Evolutionary conservation across 805 yeast species (phyloP).

Genomic region (Wickerhamiella parazyma): DNA sequence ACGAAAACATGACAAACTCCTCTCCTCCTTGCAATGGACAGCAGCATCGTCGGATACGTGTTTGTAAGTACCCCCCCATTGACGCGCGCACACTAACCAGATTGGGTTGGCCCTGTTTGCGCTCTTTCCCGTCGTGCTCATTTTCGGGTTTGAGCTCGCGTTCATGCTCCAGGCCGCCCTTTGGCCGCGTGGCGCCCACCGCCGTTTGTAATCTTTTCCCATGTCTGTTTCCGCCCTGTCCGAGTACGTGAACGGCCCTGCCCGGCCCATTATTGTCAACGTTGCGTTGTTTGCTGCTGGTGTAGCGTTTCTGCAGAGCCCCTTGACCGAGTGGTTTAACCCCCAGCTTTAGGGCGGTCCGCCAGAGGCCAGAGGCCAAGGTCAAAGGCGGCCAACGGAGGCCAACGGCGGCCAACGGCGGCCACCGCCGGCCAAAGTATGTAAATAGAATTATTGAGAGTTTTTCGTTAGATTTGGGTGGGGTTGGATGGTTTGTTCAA

Average conservation of each 20-base stretch:
- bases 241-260: conserved; percentile 18
- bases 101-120: conserved; percentile 29
- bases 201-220: neutral
- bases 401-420: too few species aligned
- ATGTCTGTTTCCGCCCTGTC: conserved; percentile 15
- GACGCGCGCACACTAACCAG: conserved; percentile 10
- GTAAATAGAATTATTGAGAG: too few species aligned
- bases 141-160: conserved; percentile 16
- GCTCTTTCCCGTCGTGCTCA: conserved; percentile 25
- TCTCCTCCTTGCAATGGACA: neutral
- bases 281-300: conserved; percentile 24
- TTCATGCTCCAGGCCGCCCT: conserved; percentile 10
- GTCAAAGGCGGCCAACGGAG: too few species aligned
- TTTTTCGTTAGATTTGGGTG: too few species aligned
- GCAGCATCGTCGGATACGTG: conserved; percentile 13
- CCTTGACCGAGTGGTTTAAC: conserved; percentile 28
- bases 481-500: too few species aligned
- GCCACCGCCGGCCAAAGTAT: too few species aligned
- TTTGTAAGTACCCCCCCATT: conserved; percentile 12
- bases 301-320: conserved; percentile 28
- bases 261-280: conserved; percentile 18
- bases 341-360: conserved; percentile 25
- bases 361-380: too few species aligned
- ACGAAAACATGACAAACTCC: neutral
- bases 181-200: neutral